phyloP scores from a whole-genome alignment of 2,329 filamentous ascomycete species.

The Botrytis galanthina region DNA sequence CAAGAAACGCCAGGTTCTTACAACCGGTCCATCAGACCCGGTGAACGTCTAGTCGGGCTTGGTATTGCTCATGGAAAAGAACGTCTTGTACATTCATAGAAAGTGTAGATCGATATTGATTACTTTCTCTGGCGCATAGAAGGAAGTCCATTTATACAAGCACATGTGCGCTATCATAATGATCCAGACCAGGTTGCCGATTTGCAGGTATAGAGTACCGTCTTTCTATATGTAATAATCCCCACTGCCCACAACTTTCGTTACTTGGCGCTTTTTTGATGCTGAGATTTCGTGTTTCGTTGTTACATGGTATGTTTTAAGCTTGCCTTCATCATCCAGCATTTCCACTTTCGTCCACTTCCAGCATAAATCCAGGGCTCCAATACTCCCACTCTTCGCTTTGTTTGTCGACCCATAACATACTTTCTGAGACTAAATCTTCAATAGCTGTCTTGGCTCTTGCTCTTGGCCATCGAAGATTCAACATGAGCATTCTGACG shows the following conservation, averaged over 20 bases:
- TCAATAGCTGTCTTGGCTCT: slow-evolving; percentile 87
- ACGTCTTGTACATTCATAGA: neutral
- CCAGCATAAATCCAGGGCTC: slow-evolving; percentile 71
- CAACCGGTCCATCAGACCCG: neutral
- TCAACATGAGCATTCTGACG: slow-evolving; percentile 82
- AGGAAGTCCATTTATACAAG: neutral
- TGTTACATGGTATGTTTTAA: neutral
- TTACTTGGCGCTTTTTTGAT: neutral
- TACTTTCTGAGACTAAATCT: slow-evolving; percentile 80
- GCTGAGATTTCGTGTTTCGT: neutral
- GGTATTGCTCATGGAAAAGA: neutral
- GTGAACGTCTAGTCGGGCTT: neutral
- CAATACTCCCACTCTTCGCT: slow-evolving; percentile 89
- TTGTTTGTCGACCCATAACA: slow-evolving; percentile 93
- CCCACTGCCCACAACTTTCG: neutral
- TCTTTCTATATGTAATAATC: neutral
- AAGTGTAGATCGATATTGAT: neutral
- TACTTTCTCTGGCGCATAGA: neutral
- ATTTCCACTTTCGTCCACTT: slow-evolving; percentile 29
- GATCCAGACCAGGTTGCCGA: neutral
- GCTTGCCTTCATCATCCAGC: slow-evolving; percentile 16
- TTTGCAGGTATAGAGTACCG: neutral
- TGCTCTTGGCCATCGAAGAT: slow-evolving; percentile 80
- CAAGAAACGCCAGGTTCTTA: neutral
- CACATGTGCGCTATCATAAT: neutral